A percentile compares a stretch with the other conserved stretches of the same genome.
phyloP scores from a whole-genome alignment of 2,329 filamentous ascomycete genomes.

The Corinectria fuckeliana region DNA sequence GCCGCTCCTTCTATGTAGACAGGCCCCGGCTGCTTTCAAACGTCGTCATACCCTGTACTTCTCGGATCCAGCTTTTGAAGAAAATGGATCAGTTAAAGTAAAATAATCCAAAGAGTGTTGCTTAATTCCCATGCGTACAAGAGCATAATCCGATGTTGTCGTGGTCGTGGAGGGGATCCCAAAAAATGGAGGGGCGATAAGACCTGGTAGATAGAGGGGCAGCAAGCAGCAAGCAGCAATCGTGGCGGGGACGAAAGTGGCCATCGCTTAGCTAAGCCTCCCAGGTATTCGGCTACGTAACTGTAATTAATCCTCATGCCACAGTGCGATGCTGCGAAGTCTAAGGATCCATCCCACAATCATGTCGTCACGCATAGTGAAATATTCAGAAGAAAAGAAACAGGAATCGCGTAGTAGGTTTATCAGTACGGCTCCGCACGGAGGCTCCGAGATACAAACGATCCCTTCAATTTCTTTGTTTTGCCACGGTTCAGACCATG shows the following conservation, averaged over 20 bases:
- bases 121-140: neutral
- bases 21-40: neutral
- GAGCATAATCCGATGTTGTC: neutral
- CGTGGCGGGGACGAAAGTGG: neutral
- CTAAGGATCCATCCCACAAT: neutral
- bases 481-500: neutral
- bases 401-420: too few species aligned
- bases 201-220: conserved; percentile 15
- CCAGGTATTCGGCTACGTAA: neutral
- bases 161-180: neutral
- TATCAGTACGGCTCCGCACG: neutral
- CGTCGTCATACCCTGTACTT: neutral
- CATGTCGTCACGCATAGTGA: neutral
- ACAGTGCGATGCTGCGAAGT: neutral
- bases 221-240: conserved; percentile 1
- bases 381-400: neutral
- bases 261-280: neutral
- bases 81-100: too few species aligned
- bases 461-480: neutral
- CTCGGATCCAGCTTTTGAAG: neutral
- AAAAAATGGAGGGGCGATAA: conserved; percentile 17
- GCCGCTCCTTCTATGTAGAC: neutral
- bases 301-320: neutral
- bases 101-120: neutral
- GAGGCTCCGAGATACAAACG: neutral